These are phyloP conservation scores for Cryptococcus neoformans DNA, from an alignment of 1,284 basidiomycete genomes.

Conservation along the genomic window DNA sequence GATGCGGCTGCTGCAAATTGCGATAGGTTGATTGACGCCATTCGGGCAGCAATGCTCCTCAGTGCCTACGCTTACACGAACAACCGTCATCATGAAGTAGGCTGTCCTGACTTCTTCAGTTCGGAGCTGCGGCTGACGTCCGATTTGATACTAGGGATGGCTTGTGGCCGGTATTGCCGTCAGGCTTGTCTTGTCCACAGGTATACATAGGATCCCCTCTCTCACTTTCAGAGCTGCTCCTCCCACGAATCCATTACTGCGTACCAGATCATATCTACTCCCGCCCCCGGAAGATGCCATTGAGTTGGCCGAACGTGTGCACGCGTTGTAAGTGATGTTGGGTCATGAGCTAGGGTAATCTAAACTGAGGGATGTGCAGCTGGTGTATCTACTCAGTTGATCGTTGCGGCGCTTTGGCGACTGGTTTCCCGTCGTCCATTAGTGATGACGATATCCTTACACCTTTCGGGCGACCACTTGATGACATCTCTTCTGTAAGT, in stretches of 20 bases:
- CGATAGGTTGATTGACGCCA: slow-evolving; percentile 41
- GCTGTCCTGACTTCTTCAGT: neutral
- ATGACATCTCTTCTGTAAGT: slow-evolving; percentile 35
- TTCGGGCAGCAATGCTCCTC: slow-evolving; percentile 39
- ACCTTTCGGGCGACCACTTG: slow-evolving; percentile 33
- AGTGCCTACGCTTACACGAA: slow-evolving; percentile 39
- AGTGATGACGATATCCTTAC: slow-evolving; percentile 41
- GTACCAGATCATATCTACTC: slow-evolving; percentile 32
- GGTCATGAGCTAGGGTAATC: neutral
- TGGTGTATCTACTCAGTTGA: slow-evolving; percentile 41
- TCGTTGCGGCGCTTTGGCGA: slow-evolving; percentile 34
- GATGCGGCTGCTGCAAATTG: slow-evolving; percentile 33
- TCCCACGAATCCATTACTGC: slow-evolving; percentile 28
- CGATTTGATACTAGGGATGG: slow-evolving; percentile 26
- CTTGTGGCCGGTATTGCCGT: slow-evolving; percentile 33
- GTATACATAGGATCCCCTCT: slow-evolving; percentile 40
- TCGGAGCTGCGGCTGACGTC: neutral
- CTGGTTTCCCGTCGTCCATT: slow-evolving; percentile 36
- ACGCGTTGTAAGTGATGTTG: slow-evolving; percentile 34
- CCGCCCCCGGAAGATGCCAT: slow-evolving; percentile 40
- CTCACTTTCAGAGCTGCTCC: slow-evolving; percentile 21
- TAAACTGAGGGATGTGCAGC: slow-evolving; percentile 12
- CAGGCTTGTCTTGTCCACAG: slow-evolving; percentile 37
- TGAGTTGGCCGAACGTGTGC: slow-evolving; percentile 43
- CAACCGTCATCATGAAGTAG: slow-evolving; percentile 38